phyloP scores from a whole-genome alignment of 192 early-diverging fungal genomes.

The Gonapodya prolifera region DNA sequence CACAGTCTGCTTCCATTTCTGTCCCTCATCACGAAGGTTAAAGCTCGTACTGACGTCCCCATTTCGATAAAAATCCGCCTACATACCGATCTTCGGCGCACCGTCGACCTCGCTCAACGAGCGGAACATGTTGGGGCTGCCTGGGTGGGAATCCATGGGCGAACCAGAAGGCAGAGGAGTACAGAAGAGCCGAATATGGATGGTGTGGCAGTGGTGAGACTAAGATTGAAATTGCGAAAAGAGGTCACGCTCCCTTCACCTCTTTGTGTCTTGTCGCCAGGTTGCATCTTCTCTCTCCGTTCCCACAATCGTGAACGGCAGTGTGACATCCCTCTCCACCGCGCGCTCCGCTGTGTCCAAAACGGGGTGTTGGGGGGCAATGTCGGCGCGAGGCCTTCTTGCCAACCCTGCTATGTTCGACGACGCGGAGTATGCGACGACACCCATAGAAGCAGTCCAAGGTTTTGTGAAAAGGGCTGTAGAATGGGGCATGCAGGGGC shows the following conservation, averaged over 20 bases:
- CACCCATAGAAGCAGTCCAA: conserved; percentile 50
- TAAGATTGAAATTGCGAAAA: no score
- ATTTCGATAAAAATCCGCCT: conserved; percentile 82
- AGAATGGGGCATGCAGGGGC: conserved; percentile 66
- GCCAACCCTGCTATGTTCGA: conserved; percentile 85
- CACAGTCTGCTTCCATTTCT: not conserved
- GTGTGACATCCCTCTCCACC: conserved; percentile 60
- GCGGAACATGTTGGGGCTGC: conserved; percentile 79
- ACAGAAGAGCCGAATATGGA: conserved; percentile 70
- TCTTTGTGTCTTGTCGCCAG: no score
- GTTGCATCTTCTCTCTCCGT: conserved; percentile 48
- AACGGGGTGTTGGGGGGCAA: conserved; percentile 78
- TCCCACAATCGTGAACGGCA: conserved; percentile 82
- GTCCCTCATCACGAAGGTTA: conserved; percentile 11
- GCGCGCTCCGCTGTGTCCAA: conserved; percentile 59
- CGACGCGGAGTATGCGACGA: conserved; percentile 51
- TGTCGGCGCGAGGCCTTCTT: conserved; percentile 82
- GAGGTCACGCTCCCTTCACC: no score
- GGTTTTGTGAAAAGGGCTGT: conserved; percentile 54
- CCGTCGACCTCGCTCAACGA: conserved; percentile 70
- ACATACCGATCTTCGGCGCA: conserved; percentile 57
- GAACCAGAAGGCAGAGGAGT: conserved; percentile 66
- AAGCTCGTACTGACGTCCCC: conserved; percentile 34
- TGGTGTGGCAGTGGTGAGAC: conserved; percentile 52
- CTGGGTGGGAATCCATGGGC: conserved; percentile 82